phyloP scores from a whole-genome alignment of 2,329 filamentous ascomycete genomes.

The Emergomyces africanus region DNA sequence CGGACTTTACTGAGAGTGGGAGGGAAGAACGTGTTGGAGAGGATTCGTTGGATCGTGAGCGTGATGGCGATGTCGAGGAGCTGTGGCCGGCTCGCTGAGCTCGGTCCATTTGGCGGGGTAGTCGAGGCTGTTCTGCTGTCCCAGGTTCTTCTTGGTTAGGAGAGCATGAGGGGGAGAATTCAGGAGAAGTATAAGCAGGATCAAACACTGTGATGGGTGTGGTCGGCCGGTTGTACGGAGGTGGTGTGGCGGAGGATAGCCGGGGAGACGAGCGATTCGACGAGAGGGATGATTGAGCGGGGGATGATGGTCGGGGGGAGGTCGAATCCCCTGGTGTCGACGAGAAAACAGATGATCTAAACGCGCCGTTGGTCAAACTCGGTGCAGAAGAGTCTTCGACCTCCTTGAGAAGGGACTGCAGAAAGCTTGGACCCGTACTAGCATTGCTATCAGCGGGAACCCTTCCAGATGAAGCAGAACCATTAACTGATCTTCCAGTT shows the following conservation, averaged over 20 bases:
- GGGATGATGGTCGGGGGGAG: constrained; percentile 16
- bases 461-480: constrained; percentile 14
- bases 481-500: constrained; percentile 18
- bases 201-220: constrained; percentile 59
- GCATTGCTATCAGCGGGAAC: constrained; percentile 9
- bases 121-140: constrained; percentile 6
- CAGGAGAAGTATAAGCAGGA: constrained; percentile 60
- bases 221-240: constrained; percentile 56
- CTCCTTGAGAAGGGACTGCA: constrained; percentile 77
- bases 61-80: constrained; percentile 34
- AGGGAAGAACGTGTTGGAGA: constrained; percentile 57
- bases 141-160: constrained; percentile 23
- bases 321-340: constrained; percentile 24
- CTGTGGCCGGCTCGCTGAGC: constrained; percentile 9
- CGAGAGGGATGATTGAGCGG: constrained; percentile 35
- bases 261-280: constrained; percentile 53
- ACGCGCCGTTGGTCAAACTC: constrained; percentile 17
- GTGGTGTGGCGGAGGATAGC: constrained; percentile 55
- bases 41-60: constrained; percentile 44
- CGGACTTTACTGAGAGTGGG: constrained; percentile 73
- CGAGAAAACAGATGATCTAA: constrained; percentile 20
- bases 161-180: constrained; percentile 55
- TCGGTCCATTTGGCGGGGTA: constrained; percentile 9
- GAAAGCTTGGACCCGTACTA: constrained; percentile 57
- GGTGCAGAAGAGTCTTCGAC: constrained; percentile 49